Evolutionary conservation across 1,284 basidiomycete genomes (phyloP).

Genomic region (Neonothopanus nambi): DNA sequence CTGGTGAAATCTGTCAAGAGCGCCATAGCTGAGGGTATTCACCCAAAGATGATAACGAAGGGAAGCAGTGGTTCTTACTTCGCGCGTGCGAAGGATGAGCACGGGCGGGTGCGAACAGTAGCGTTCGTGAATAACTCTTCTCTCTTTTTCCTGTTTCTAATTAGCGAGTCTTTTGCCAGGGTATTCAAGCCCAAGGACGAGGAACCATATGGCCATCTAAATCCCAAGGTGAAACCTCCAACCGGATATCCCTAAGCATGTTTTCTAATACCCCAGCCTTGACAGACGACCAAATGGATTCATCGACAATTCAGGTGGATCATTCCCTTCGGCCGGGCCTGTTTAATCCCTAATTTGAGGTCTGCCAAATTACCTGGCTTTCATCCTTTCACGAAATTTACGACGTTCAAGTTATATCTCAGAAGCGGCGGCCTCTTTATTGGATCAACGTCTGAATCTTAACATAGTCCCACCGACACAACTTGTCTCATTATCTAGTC

Average conservation of each 20-base stretch:
- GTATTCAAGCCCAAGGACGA: conserved; percentile 93
- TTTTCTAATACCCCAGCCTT: not conserved
- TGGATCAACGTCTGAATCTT: conserved; percentile 75
- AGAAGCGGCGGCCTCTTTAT: conserved; percentile 83
- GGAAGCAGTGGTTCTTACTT: conserved; percentile 89
- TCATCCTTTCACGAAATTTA: not conserved
- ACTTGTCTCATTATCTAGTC: conserved; percentile 79
- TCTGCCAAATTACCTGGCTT: conserved; percentile 36
- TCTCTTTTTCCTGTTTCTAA: conserved; percentile 6
- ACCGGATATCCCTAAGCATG: not conserved
- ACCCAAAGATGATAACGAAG: conserved; percentile 87
- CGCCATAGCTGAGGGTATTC: conserved; percentile 74
- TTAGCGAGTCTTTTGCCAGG: conserved; percentile 36
- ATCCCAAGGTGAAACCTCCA: conserved; percentile 62
- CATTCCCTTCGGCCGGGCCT: conserved; percentile 83
- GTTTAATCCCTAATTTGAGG: conserved; percentile 86
- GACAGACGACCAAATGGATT: conserved; percentile 86
- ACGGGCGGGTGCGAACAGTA: conserved; percentile 68
- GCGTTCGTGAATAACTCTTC: conserved; percentile 46
- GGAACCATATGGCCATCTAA: conserved; percentile 81
- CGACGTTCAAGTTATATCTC: conserved; percentile 53
- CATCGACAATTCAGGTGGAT: conserved; percentile 85
- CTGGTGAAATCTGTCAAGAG: conserved; percentile 64
- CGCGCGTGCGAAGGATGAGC: conserved; percentile 70
- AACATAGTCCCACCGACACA: conserved; percentile 87